These are phyloP conservation scores for Chimonanthus salicifolius DNA, from an alignment of 164 flowering plant genomes.

Conservation along the genomic window DNA sequence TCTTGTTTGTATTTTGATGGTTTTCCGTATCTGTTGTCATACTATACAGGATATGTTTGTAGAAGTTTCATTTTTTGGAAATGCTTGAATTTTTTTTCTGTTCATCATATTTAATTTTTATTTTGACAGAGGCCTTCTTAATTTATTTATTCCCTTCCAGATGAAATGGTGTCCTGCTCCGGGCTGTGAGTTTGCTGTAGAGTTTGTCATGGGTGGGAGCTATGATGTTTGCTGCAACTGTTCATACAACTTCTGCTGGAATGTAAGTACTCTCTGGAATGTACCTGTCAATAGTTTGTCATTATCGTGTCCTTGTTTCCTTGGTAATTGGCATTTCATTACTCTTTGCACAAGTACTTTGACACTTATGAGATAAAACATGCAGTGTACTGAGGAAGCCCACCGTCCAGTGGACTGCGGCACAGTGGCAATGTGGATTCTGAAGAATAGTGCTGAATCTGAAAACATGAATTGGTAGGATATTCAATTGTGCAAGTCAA, in stretches of 20 bases:
- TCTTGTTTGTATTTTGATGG: too few relatives aligned
- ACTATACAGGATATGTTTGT: neutral
- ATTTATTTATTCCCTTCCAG: constrained; percentile 22
- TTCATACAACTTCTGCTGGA: constrained; percentile 68
- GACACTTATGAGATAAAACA: neutral
- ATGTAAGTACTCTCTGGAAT: constrained; percentile 43
- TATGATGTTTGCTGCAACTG: constrained; percentile 74
- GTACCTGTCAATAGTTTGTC: neutral
- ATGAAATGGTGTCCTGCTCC: constrained; percentile 94
- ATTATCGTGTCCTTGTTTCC: neutral
- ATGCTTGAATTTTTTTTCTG: neutral
- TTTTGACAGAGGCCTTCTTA: neutral
- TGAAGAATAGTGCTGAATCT: constrained; percentile 74
- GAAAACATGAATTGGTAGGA: constrained; percentile 70
- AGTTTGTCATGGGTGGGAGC: constrained; percentile 56
- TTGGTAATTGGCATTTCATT: neutral
- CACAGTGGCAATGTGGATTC: constrained; percentile 68
- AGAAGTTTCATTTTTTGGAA: neutral
- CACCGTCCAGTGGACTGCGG: constrained; percentile 91
- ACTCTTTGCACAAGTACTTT: neutral
- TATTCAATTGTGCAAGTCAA: neutral
- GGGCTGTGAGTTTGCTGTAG: constrained; percentile 80
- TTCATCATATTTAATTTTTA: neutral
- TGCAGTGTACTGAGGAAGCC: constrained; percentile 82
- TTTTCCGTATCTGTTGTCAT: neutral